Evolutionary conservation across 805 yeast species (phyloP).

Genomic region (Zygotorulaspora chibaensis): DNA sequence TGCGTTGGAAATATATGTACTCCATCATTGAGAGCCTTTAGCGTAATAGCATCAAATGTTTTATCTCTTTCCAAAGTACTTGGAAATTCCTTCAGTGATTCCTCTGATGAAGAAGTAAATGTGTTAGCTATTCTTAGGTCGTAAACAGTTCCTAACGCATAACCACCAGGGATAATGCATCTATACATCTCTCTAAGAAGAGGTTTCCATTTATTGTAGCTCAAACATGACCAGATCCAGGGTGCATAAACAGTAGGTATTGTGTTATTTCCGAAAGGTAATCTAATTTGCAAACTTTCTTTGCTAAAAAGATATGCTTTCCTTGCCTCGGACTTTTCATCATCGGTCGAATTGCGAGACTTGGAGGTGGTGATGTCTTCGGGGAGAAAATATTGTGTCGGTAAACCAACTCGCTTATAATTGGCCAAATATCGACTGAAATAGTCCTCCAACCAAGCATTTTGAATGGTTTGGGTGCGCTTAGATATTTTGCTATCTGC

Average conservation of each 20-base stretch:
- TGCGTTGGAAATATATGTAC: conserved; percentile 28
- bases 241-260: conserved; percentile 30
- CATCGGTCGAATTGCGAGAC: conserved; percentile 2
- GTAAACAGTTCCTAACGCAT: conserved; percentile 18
- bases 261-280: conserved; percentile 27
- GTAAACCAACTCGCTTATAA: conserved; percentile 23
- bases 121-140: conserved; percentile 25
- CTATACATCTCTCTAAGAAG: conserved; percentile 28
- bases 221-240: conserved; percentile 25
- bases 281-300: conserved; percentile 21
- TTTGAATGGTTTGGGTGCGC: conserved; percentile 15
- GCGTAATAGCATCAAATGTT: conserved; percentile 22
- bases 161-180: conserved; percentile 31
- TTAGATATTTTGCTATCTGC: conserved; percentile 3
- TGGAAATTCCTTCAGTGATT: conserved; percentile 11
- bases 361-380: conserved; percentile 9
- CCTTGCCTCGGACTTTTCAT: conserved; percentile 10
- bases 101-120: conserved; percentile 5
- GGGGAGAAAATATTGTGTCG: conserved; percentile 23
- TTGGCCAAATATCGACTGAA: conserved; percentile 23
- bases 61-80: conserved; percentile 25
- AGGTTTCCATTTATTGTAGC: conserved; percentile 28
- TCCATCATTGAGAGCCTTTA: conserved; percentile 28
- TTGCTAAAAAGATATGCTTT: conserved; percentile 18
- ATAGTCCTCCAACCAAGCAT: conserved; percentile 27